Evolutionary conservation across 176 grass and related monocot genomes (phyloP).

Genomic region (Dactylis glomerata): DNA sequence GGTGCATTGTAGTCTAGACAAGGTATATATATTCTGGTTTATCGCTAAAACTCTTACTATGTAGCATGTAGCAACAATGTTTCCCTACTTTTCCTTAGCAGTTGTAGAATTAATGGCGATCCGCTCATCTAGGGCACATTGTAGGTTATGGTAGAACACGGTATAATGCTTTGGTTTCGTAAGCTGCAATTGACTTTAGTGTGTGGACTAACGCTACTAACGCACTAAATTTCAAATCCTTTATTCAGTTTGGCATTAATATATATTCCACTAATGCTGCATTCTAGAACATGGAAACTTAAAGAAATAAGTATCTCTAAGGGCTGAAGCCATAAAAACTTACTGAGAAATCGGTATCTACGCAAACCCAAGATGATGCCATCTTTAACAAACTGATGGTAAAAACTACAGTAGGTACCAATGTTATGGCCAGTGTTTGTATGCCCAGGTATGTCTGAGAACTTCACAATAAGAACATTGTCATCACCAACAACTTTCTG

Average conservation of each 20-base stretch:
- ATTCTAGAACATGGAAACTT: neutral
- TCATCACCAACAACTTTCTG: slow-evolving; percentile 75
- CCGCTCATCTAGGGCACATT: neutral
- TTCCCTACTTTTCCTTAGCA: too few species aligned
- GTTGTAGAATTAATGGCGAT: neutral
- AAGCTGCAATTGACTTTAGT: neutral
- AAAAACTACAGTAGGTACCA: neutral
- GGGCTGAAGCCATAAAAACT: too few species aligned
- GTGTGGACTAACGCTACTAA: neutral
- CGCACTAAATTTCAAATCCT: neutral
- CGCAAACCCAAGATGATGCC: neutral
- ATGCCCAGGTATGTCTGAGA: neutral
- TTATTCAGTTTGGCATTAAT: neutral
- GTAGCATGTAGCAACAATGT: neutral
- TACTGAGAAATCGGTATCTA: neutral
- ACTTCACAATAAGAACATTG: slow-evolving; percentile 75
- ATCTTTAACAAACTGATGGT: neutral
- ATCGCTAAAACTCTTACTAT: neutral
- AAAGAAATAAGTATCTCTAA: too few species aligned
- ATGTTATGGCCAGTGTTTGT: neutral
- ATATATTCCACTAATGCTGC: neutral
- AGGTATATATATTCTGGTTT: neutral
- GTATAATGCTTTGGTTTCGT: neutral
- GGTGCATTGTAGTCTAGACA: neutral
- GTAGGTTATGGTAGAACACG: neutral